Evolutionary conservation across 441 rosid genomes (phyloP), one percentile per base, ranked within the genome.

Genomic region (Mallotus repandus): DNA sequence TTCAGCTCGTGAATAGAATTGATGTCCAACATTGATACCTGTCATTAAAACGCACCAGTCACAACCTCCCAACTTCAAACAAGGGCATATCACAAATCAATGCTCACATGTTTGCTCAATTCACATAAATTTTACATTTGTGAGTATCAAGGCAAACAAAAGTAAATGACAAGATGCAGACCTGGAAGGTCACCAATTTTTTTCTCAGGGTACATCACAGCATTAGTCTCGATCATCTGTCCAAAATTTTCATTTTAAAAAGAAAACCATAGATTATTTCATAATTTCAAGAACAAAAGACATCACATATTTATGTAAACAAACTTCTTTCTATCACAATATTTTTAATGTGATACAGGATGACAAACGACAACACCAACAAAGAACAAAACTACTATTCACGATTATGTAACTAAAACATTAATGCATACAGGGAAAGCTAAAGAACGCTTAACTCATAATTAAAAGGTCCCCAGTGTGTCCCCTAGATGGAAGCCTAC

Each of bases 21-120:
- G 93, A 71, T 92, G 94, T 45, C 98, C 97, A 69, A 90, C 95
- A 35, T 79, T 75, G 76, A 94, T 81, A 68, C 98, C 98, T 94
- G 78, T 60, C 78, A 84, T 61, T 60, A 68, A 49, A 63, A 48
- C n/a, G 64, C 57, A 54, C 50, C 29, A 69, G 49, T 43, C 35
- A 66, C 77, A 63, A 73, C 4, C 71, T 29, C 14, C 32, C 35
- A 55, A 48, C 50, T 49, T 53, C 35, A 62, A 61, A 61, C 21
- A 69, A 2, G 11, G 52, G 35, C 15, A 53, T 25, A 41, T 18
- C 53, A 16, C 9, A 18, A 69, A 52, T 60, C 49, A 22, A 57
- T 22, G 18, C 43, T 54, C 10, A 21, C 18, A 35, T 43, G 55
- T 48, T 29, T 7, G 50, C 1, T 1, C 7, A 9, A 18, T 49